Evolutionary conservation across 139 green algal species (phyloP), one percentile per base, ranked within the genome.

Genomic region (Chlamydomonas urium): DNA sequence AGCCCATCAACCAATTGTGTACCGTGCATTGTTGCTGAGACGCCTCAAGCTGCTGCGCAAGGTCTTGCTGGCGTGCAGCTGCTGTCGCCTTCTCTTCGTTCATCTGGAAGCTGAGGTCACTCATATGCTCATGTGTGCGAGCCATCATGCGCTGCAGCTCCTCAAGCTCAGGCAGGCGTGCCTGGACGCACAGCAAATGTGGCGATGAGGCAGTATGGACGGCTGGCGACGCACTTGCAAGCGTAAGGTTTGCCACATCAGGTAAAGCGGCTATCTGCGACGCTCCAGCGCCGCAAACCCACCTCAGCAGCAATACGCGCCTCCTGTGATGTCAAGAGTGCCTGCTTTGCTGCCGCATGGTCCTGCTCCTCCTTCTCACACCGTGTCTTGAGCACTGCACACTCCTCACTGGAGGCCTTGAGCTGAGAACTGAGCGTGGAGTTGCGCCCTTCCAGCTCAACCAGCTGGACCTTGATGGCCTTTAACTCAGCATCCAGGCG

Each of bases 101-200:
- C 33, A 50, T 21, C 4, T 61, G 45, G 47, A 84, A 88, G 47
- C 74, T 59, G 47, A 77, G 6, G 35, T 85, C 79, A 29, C 61
- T 74, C 8, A 85, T 59, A 37, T 88, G 72, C 48, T 84, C 73
- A 33, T 75, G 70, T 0, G 81, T 69, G 59, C 61, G 23, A 0
- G 80, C 70, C 35, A 88, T 59, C 58, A 80, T 77, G 6, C 37
- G 45, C 60, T 82, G 74, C 24, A 88, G 61, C 62, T 83, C 83
- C 26, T 89, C 78, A 53, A 91, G 85, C 66, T 87, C 82, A 23
- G 87, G 80, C 74, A 90, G 74, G 10, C 78, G 82, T 0, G 75
- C 74, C 85, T 61, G 57, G 29, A 45, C 58, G n/a, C n/a, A n/a
- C n/a, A n/a, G n/a, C n/a, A n/a, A n/a, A n/a, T n/a, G n/a, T n/a